phyloP scores from a whole-genome alignment of 2,329 filamentous ascomycete genomes.

The Xylariaceae sp. region DNA sequence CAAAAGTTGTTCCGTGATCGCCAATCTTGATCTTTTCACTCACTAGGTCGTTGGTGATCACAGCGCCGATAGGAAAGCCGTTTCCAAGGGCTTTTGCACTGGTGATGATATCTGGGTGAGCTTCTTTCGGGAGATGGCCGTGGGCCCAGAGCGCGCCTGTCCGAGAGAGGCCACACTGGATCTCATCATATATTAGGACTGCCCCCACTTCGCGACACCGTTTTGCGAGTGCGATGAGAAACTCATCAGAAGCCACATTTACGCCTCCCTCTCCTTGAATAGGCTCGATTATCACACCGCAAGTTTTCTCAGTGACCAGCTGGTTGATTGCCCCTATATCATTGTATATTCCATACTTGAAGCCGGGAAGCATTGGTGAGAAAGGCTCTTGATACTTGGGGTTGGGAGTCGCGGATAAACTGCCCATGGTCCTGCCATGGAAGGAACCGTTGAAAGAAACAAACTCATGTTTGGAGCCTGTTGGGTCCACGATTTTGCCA shows the following conservation, averaged over 20 bases:
- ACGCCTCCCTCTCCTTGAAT: constrained; percentile 97
- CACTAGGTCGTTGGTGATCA: constrained; percentile 58
- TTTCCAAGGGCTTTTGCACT: constrained; percentile 96
- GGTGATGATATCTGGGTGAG: constrained; percentile 90
- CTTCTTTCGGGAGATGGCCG: constrained; percentile 62
- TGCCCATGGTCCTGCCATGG: constrained; percentile 95
- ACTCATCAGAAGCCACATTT: constrained; percentile 76
- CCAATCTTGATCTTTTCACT: constrained; percentile 63
- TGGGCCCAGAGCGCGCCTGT: constrained; percentile 94
- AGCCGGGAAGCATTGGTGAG: constrained; percentile 90
- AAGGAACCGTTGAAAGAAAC: constrained; percentile 91
- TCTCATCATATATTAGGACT: constrained; percentile 91
- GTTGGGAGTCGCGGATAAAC: constrained; percentile 92
- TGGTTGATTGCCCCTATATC: constrained; percentile 67
- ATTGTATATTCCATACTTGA: constrained; percentile 82
- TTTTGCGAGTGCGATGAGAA: constrained; percentile 76
- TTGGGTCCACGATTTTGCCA: constrained; percentile 70
- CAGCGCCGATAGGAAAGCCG: constrained; percentile 90
- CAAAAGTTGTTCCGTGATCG: constrained; percentile 92
- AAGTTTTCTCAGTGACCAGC: constrained; percentile 79
- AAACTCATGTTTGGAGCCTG: constrained; percentile 72
- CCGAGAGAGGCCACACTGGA: constrained; percentile 86
- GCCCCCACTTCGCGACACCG: constrained; percentile 85
- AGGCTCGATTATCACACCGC: constrained; percentile 92
- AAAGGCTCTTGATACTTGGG: constrained; percentile 97